These are phyloP conservation scores for Mycogone perniciosa DNA, from an alignment of 2,329 filamentous ascomycete genomes.

Conservation along the genomic window DNA sequence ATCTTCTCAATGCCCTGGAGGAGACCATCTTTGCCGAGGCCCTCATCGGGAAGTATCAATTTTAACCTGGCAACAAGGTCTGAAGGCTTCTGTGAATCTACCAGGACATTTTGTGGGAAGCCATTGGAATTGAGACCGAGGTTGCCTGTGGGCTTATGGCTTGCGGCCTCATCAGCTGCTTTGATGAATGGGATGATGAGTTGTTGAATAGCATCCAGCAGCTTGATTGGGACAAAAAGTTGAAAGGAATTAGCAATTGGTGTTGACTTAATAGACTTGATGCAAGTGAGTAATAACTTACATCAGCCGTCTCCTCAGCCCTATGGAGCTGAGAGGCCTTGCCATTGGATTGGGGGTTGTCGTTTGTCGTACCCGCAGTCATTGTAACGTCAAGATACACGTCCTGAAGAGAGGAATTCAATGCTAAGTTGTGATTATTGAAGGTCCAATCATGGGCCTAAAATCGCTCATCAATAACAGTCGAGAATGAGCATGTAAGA, in stretches of 20 bases:
- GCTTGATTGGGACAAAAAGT: slow-evolving; percentile 35
- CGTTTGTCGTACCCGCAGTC: slow-evolving; percentile 17
- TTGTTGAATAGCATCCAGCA: slow-evolving; percentile 59
- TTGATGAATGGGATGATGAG: slow-evolving; percentile 66
- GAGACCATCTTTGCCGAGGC: slow-evolving; percentile 65
- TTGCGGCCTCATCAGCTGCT: slow-evolving; percentile 58
- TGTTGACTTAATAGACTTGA: no score
- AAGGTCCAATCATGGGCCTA: no score
- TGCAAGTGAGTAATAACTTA: neutral
- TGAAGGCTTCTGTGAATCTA: slow-evolving; percentile 55
- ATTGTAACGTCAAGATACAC: slow-evolving; percentile 11
- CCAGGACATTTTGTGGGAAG: slow-evolving; percentile 49
- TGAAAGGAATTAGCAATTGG: neutral
- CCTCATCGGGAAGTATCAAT: slow-evolving; percentile 52
- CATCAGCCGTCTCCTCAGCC: slow-evolving; percentile 26
- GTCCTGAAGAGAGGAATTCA: neutral
- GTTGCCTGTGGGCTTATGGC: slow-evolving; percentile 45
- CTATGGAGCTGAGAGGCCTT: slow-evolving; percentile 23
- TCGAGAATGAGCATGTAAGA: no score
- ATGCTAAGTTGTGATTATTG: no score
- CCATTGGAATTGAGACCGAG: slow-evolving; percentile 35
- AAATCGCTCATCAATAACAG: no score
- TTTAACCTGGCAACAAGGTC: slow-evolving; percentile 49
- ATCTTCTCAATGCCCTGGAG: slow-evolving; percentile 64
- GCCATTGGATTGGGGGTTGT: slow-evolving; percentile 16